Conservation (phyloP, 371 early-diverging fungal species). For the Lichtheimia ornata region DNA sequence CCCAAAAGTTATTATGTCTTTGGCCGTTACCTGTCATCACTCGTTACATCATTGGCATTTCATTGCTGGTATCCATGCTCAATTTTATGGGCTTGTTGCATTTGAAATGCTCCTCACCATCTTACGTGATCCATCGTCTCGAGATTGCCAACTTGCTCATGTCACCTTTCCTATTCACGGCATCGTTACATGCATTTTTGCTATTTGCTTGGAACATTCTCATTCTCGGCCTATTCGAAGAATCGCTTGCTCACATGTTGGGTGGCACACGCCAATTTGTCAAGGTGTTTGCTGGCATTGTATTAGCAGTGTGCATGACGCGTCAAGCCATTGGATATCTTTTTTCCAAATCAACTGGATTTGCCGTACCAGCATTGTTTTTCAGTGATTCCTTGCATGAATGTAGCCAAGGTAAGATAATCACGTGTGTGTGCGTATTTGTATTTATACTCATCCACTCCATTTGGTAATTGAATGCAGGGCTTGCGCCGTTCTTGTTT, state of each 20-base stretch:
- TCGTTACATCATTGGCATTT: conserved; percentile 44
- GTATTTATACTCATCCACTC: no score
- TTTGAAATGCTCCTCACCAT: conserved; percentile 47
- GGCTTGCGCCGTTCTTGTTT: conserved; percentile 61
- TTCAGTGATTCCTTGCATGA: conserved; percentile 66
- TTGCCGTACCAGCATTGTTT: conserved; percentile 57
- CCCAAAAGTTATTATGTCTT: conserved; percentile 46
- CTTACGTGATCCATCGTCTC: conserved; percentile 42
- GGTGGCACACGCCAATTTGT: conserved; percentile 51
- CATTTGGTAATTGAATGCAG: conserved; percentile 18
- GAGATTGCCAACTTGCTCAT: conserved; percentile 41
- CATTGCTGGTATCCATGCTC: conserved; percentile 38
- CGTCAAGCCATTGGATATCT: conserved; percentile 53
- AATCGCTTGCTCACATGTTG: conserved; percentile 46
- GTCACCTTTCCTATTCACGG: conserved; percentile 52
- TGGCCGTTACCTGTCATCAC: conserved; percentile 58
- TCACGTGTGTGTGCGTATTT: no score
- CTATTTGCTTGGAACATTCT: conserved; percentile 51
- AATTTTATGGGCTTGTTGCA: conserved; percentile 28
- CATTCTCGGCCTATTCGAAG: conserved; percentile 55
- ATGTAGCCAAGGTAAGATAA: conserved; percentile 57
- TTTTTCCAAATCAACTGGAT: conserved; percentile 62
- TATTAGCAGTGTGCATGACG: conserved; percentile 30
- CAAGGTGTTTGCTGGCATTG: conserved; percentile 30
- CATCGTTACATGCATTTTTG: conserved; percentile 31